Evolutionary conservation across 2,329 filamentous ascomycete species (phyloP).

Genomic region (Colletotrichum horii): DNA sequence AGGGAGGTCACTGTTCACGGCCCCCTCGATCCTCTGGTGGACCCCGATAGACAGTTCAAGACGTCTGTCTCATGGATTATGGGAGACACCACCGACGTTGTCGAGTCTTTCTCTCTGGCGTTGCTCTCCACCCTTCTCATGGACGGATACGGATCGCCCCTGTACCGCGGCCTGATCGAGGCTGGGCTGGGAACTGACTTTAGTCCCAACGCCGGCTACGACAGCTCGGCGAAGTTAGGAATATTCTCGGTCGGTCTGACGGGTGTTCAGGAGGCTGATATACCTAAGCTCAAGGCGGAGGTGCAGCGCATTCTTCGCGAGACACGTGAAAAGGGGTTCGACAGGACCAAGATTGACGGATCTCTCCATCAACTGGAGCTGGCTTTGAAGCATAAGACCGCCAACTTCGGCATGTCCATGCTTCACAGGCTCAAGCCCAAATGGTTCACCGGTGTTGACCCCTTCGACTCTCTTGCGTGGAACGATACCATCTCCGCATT

Average conservation of each 20-base stretch:
- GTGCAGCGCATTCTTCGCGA: slow-evolving; percentile 76
- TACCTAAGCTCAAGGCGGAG: slow-evolving; percentile 76
- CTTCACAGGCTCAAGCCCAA: slow-evolving; percentile 87
- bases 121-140: slow-evolving; percentile 84
- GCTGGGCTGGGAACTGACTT: slow-evolving; percentile 90
- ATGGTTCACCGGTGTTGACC: slow-evolving; percentile 96
- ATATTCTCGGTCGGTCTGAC: slow-evolving; percentile 92
- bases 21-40: slow-evolving; percentile 85
- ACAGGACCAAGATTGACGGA: slow-evolving; percentile 88
- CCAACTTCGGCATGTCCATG: slow-evolving; percentile 90
- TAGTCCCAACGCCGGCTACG: slow-evolving; percentile 93
- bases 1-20: slow-evolving; percentile 75
- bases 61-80: slow-evolving; percentile 93
- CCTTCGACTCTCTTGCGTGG: slow-evolving; percentile 90
- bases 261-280: slow-evolving; percentile 83
- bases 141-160: slow-evolving; percentile 92
- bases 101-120: slow-evolving; percentile 87
- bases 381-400: slow-evolving; percentile 94
- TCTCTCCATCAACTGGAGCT: slow-evolving; percentile 93
- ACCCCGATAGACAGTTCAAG: slow-evolving; percentile 87
- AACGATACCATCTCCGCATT: slow-evolving; percentile 87
- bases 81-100: slow-evolving; percentile 79
- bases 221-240: slow-evolving; percentile 75
- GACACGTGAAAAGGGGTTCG: slow-evolving; percentile 78
- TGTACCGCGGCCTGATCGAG: slow-evolving; percentile 90